Percentiles rank a stretch among this genome's conserved stretches.
phyloP scores from a whole-genome alignment of 257 asterid genomes.

The Jacaranda copaia region DNA sequence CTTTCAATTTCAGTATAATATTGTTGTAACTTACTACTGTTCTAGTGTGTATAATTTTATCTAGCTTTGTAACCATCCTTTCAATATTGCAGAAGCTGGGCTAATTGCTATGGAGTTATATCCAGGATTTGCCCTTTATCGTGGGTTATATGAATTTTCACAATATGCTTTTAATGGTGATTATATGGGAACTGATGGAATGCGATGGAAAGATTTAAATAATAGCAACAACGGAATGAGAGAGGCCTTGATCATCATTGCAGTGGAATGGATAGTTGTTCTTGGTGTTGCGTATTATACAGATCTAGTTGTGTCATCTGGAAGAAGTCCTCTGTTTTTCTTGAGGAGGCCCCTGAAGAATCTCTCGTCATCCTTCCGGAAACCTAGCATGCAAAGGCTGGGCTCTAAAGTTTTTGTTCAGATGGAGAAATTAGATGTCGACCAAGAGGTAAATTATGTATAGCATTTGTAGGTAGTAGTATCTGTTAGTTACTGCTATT shows the following conservation, averaged over 20 bases:
- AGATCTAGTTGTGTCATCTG: slow-evolving; percentile 78
- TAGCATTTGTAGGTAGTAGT: slow-evolving; percentile 17
- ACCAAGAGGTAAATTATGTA: slow-evolving; percentile 70
- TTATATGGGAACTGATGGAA: slow-evolving; percentile 89
- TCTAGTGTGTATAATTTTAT: slow-evolving; percentile 18
- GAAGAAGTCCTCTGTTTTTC: slow-evolving; percentile 72
- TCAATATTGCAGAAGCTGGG: slow-evolving; percentile 74
- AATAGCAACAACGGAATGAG: slow-evolving; percentile 77
- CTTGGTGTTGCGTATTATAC: slow-evolving; percentile 71
- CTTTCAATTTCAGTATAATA: neutral
- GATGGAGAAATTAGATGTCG: slow-evolving; percentile 82
- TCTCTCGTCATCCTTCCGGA: slow-evolving; percentile 61
- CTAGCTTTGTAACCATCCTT: slow-evolving; percentile 16
- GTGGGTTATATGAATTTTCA: slow-evolving; percentile 86
- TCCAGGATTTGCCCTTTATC: slow-evolving; percentile 92
- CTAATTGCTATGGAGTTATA: slow-evolving; percentile 81
- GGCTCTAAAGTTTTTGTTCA: slow-evolving; percentile 75
- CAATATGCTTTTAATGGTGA: slow-evolving; percentile 72
- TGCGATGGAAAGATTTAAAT: slow-evolving; percentile 84
- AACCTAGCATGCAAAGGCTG: slow-evolving; percentile 68
- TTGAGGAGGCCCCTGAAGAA: slow-evolving; percentile 55
- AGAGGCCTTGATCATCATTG: slow-evolving; percentile 69
- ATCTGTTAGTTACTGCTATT: neutral
- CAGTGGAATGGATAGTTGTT: slow-evolving; percentile 84
- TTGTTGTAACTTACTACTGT: slow-evolving; percentile 8